These are phyloP conservation scores for Musa acuminata DNA, from an alignment of 176 grass and related monocot genomes.

Conservation along the genomic window DNA sequence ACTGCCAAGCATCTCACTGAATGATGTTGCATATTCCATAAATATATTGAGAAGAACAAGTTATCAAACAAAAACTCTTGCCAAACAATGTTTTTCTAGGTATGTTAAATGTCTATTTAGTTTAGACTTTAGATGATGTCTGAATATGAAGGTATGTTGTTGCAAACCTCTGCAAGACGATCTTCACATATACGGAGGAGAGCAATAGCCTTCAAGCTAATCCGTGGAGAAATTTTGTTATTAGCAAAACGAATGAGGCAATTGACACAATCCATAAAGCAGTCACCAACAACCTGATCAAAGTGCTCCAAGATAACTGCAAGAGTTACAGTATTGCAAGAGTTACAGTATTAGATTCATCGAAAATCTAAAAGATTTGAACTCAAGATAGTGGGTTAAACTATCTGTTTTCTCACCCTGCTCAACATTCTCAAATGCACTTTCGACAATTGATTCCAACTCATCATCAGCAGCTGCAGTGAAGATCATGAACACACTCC, in stretches of 20 bases:
- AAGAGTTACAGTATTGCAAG: too few species aligned
- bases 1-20: background rate
- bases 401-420: conserved; percentile 39
- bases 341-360: conserved; percentile 18
- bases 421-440: conserved; percentile 98
- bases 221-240: conserved; percentile 85
- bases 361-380: background rate
- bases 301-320: conserved; percentile 99
- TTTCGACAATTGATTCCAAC: conserved; percentile 86
- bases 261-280: conserved; percentile 99
- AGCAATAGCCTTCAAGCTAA: conserved; percentile 99
- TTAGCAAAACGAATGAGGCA: conserved; percentile 98
- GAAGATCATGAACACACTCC: conserved; percentile 99
- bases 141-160: background rate
- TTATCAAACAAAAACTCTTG: background rate
- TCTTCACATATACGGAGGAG: conserved; percentile 98
- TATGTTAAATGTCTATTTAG: too few species aligned
- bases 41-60: background rate
- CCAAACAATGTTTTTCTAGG: too few species aligned
- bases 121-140: too few species aligned
- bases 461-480: conserved; percentile 90
- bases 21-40: background rate
- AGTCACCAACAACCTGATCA: conserved; percentile 95
- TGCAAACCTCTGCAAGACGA: conserved; percentile 93
- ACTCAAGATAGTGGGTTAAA: background rate